These are phyloP conservation scores for Phycomyces nitens DNA, from an alignment of 192 early-diverging fungal genomes.

Conservation along the genomic window DNA sequence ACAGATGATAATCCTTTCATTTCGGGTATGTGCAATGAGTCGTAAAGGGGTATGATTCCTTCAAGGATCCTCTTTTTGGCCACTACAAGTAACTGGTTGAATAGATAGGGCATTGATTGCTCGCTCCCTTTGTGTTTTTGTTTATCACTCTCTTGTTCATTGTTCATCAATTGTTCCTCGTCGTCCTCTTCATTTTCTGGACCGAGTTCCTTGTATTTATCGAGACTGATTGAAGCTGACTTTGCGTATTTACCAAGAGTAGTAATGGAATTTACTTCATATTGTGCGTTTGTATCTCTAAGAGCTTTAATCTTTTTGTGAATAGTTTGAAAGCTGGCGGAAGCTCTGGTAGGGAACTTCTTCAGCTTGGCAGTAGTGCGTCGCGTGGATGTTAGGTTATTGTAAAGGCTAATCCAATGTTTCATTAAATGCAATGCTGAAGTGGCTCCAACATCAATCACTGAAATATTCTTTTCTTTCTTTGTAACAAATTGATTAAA, in stretches of 20 bases:
- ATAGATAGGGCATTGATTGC: conserved; percentile 2
- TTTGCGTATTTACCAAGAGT: conserved; percentile 3
- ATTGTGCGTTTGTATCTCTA: neutral
- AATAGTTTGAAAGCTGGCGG: conserved; percentile 4
- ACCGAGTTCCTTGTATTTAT: conserved; percentile 3
- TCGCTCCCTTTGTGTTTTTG: too few species aligned
- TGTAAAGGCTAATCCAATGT: conserved; percentile 8
- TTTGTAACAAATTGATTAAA: conserved; percentile 2
- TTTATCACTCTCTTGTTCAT: too few species aligned
- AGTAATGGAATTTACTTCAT: conserved; percentile 4
- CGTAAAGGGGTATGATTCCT: neutral
- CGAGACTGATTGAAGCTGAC: conserved; percentile 6
- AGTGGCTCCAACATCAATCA: conserved; percentile 4
- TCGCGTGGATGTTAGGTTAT: neutral
- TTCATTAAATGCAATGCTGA: conserved; percentile 4
- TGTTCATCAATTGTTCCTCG: too few species aligned
- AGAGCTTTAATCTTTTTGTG: conserved; percentile 6
- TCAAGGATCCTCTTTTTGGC: conserved; percentile 11
- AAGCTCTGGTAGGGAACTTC: neutral
- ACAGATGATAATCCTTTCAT: conserved; percentile 5
- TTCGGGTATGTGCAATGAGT: conserved; percentile 7
- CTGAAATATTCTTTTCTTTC: conserved; percentile 1
- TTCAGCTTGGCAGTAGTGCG: conserved; percentile 4
- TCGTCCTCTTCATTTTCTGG: conserved; percentile 4
- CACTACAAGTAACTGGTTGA: neutral